A percentile compares a stretch with the other conserved stretches of the same genome.
phyloP scores from a whole-genome alignment of 371 early-diverging fungal genomes.

The Haplosporangium sp. region DNA sequence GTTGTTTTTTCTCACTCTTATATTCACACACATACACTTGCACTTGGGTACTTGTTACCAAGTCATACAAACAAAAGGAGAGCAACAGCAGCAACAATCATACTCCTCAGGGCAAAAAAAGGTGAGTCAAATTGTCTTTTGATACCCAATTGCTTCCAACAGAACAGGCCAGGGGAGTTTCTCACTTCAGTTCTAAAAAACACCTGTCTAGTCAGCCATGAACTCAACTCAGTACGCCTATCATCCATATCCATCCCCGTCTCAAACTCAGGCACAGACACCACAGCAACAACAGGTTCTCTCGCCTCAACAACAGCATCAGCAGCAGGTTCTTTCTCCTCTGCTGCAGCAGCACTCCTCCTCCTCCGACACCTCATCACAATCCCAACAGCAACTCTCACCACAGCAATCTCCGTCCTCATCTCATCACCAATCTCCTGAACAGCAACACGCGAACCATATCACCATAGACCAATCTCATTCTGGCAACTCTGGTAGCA shows the following conservation, averaged over 20 bases:
- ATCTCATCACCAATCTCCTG: conserved; percentile 44
- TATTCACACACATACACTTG: background rate
- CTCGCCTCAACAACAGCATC: conserved; percentile 20
- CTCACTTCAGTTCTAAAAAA: background rate
- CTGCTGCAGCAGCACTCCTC: conserved; percentile 23
- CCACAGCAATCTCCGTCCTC: conserved; percentile 41
- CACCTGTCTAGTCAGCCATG: conserved; percentile 15
- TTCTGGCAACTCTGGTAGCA: conserved; percentile 18
- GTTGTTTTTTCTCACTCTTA: background rate
- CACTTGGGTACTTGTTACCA: background rate
- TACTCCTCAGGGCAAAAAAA: background rate
- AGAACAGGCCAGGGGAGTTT: background rate
- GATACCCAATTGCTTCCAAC: background rate
- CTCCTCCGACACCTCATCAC: background rate
- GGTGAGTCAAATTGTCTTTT: conserved; percentile 1
- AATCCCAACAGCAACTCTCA: conserved; percentile 30
- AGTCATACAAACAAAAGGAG: background rate
- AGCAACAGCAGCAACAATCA: background rate
- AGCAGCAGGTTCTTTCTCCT: conserved; percentile 18
- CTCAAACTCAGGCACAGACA: conserved; percentile 44
- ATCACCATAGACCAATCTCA: conserved; percentile 25
- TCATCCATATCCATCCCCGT: conserved; percentile 52
- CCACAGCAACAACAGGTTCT: conserved; percentile 30
- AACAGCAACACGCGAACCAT: conserved; percentile 26
- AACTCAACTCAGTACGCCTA: conserved; percentile 52